Conservation (phyloP, 2,329 filamentous ascomycete species). For the Myriangium duriaei region DNA sequence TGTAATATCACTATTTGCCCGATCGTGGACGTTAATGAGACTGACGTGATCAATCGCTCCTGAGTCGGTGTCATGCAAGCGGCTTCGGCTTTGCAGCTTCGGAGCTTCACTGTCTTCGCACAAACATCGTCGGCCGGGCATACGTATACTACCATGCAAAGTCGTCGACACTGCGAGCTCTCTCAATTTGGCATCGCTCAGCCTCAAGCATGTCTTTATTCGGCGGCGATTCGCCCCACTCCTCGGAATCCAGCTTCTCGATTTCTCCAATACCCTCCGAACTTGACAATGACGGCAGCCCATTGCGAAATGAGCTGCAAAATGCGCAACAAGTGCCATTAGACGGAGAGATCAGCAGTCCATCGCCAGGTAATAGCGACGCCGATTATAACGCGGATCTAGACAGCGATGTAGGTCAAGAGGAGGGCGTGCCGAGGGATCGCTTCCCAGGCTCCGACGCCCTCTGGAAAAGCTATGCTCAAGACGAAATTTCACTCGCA, state of each 20-base stretch:
- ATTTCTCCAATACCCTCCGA: conserved; percentile 7
- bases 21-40: no score
- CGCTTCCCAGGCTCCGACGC: conserved; percentile 55
- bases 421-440: conserved; percentile 33
- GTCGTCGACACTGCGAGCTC: no score
- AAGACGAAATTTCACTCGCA: conserved; percentile 49
- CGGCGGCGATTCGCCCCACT: conserved; percentile 1
- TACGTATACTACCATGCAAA: no score
- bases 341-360: neutral
- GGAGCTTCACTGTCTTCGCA: no score
- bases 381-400: neutral
- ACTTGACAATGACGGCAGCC: neutral
- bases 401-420: neutral
- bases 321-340: neutral
- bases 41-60: no score
- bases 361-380: neutral
- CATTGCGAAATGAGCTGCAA: no score
- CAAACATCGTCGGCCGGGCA: no score
- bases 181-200: no score
- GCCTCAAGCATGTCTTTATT: conserved; percentile 9
- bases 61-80: no score
- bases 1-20: no score
- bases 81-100: no score
- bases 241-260: neutral
- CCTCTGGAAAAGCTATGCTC: conserved; percentile 54